Conservation (phyloP, 2,329 filamentous ascomycete genomes). For the Capronia americana region DNA sequence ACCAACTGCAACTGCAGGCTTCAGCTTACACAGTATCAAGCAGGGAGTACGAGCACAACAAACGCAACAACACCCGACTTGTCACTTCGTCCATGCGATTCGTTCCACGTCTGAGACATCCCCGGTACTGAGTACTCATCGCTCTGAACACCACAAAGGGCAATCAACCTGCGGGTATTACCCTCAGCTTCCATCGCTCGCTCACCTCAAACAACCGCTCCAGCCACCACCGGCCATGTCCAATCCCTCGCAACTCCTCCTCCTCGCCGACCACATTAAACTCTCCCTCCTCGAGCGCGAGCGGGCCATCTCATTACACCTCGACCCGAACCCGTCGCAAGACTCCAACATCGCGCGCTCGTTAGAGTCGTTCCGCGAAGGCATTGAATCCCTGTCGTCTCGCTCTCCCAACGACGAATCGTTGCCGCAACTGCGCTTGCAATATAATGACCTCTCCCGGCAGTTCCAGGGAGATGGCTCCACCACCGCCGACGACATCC, state of each 20-base stretch:
- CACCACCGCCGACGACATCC: conserved; percentile 59
- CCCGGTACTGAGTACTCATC: no score
- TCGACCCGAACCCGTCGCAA: conserved; percentile 74
- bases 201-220: conserved; percentile 16
- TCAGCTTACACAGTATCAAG: conserved; percentile 11
- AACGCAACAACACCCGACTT: not conserved
- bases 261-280: conserved; percentile 96
- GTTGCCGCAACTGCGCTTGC: conserved; percentile 69
- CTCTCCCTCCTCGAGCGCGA: conserved; percentile 91
- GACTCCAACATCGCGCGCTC: conserved; percentile 89
- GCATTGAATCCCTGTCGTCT: conserved; percentile 71
- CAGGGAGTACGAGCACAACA: not conserved
- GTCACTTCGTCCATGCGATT: not conserved
- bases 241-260: conserved; percentile 76
- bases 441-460: conserved; percentile 76
- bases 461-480: conserved; percentile 75
- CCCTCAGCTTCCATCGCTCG: not conserved
- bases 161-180: not conserved
- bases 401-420: conserved; percentile 35
- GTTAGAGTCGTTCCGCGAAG: conserved; percentile 82
- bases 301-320: conserved; percentile 78
- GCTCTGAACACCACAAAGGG: not conserved
- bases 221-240: conserved; percentile 48
- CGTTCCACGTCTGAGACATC: not conserved
- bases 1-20: conserved; percentile 6